phyloP scores from a whole-genome alignment of 2,329 filamentous ascomycete genomes.

The Delphinella strobiligena region DNA sequence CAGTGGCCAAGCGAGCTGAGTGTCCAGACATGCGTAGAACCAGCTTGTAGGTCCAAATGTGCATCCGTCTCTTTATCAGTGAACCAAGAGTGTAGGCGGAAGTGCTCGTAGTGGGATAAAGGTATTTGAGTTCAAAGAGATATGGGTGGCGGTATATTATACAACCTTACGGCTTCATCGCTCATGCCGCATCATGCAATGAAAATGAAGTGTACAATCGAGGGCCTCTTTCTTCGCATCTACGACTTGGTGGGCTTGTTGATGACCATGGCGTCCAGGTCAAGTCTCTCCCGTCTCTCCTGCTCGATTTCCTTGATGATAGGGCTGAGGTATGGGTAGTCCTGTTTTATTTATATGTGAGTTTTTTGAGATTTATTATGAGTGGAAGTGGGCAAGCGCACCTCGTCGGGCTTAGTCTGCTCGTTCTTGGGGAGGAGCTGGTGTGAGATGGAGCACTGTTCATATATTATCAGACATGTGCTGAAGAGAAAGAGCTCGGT shows the following conservation, averaged over 20 bases:
- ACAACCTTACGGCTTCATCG: neutral
- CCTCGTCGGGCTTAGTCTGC: constrained; percentile 57
- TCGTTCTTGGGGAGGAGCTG: constrained; percentile 52
- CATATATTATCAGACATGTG: neutral
- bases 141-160: neutral
- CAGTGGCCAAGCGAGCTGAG: too few species aligned
- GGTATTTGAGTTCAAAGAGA: neutral
- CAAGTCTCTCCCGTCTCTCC: constrained; percentile 54
- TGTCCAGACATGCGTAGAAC: too few species aligned
- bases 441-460: constrained; percentile 53
- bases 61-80: too few species aligned
- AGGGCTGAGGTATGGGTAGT: constrained; percentile 51
- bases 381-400: constrained; percentile 23
- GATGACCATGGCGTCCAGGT: constrained; percentile 55
- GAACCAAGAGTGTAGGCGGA: too few species aligned
- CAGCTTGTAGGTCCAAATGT: too few species aligned
- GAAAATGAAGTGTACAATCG: neutral
- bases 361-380: neutral
- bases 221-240: neutral
- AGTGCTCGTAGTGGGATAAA: too few species aligned
- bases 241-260: constrained; percentile 26
- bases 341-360: constrained; percentile 34
- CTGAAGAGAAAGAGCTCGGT: neutral
- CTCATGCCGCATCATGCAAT: neutral
- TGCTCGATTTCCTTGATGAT: constrained; percentile 59